Evolutionary conservation across 2,329 filamentous ascomycete species (phyloP).

Genomic region (Colletotrichum sansevieriae): DNA sequence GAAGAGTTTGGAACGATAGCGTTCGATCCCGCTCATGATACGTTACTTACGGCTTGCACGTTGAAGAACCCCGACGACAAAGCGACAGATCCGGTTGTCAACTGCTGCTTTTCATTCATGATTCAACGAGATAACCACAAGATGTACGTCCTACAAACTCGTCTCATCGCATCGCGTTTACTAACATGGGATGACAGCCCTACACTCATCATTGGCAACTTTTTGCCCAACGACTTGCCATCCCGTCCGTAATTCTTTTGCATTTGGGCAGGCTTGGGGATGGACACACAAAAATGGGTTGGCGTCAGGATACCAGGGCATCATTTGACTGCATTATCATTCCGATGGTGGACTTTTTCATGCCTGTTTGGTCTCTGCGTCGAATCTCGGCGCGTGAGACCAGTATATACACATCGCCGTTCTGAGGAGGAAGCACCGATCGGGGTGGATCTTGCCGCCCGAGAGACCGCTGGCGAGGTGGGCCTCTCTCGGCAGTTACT

Average conservation of each 20-base stretch:
- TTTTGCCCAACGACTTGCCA: conserved; percentile 83
- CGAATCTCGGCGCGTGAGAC: not conserved
- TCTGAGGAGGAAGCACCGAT: not conserved
- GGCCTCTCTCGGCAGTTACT: accelerated
- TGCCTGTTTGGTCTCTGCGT: not conserved
- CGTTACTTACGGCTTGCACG: conserved; percentile 92
- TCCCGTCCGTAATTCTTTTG: conserved; percentile 48
- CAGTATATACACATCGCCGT: conserved; percentile 14
- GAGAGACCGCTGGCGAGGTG: not conserved
- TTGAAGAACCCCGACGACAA: conserved; percentile 84
- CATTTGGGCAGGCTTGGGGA: conserved; percentile 46
- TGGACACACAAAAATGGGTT: conserved; percentile 24
- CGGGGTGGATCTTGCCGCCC: not conserved
- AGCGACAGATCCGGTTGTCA: conserved; percentile 79
- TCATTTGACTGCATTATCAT: conserved; percentile 19
- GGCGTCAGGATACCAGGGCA: conserved; percentile 41
- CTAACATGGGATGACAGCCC: conserved; percentile 71
- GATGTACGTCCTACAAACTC: conserved; percentile 75
- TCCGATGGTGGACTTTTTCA: not conserved
- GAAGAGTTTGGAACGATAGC: conserved; percentile 99
- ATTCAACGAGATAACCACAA: conserved; percentile 96
- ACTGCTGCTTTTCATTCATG: conserved; percentile 98
- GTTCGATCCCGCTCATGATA: conserved; percentile 94
- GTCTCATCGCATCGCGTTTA: not conserved
- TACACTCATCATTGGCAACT: conserved; percentile 95